Base-by-base conservation (phyloP, 176 grass and related monocot genomes). In the Triticum turgidum region DNA sequence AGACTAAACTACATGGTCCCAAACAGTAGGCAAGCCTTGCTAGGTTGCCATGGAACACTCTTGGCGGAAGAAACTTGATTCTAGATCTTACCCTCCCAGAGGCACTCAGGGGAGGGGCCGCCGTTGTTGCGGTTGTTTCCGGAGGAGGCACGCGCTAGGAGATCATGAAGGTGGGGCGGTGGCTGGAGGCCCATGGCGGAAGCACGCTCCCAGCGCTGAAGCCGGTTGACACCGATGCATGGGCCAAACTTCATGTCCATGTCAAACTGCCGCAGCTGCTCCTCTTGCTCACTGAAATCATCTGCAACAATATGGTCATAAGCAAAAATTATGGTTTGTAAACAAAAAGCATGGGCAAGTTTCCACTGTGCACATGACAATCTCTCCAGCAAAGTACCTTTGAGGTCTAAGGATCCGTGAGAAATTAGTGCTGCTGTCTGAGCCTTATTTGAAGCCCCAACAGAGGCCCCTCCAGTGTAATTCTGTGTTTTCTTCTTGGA, bases 41-140 rank as follows among this genome's bases (percentile, higher is more conserved):
- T 78, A 69, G 44, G 22, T 42, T 71, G 52, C 72, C 33, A 86
- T 5, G 21, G 77, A 58, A 35, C 24, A 49, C 35, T 61, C 70
- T 15, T 21, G 45, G 9, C 49, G 49, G 17, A 49, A 76, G 47
- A 49, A 11, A 11, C 22, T 51, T 69, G 22, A 18, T 84, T 54
- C 81, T 90, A 93, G 44, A 90, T 86, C 61, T 89, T 84, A 27
- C 88, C 88, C 64, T 93, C 91, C 91, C 91, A 93, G n/a, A 93
- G 88, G 78, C 91, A 93, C 44, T 93, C 88, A 24, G 24, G 35
- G 18, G 69, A 88, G 22, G 51, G 82, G 1, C 49, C 8, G 1
- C 49, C 27, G 1, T 68, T 80, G 32, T 24, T 56, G 51, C 0
- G 62, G 54, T 67, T 84, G 58, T 76, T 63, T 25, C 37, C 45